Evolutionary conservation across 1,284 basidiomycete species (phyloP).

Genomic region (Uromyces viciae-fabae): DNA sequence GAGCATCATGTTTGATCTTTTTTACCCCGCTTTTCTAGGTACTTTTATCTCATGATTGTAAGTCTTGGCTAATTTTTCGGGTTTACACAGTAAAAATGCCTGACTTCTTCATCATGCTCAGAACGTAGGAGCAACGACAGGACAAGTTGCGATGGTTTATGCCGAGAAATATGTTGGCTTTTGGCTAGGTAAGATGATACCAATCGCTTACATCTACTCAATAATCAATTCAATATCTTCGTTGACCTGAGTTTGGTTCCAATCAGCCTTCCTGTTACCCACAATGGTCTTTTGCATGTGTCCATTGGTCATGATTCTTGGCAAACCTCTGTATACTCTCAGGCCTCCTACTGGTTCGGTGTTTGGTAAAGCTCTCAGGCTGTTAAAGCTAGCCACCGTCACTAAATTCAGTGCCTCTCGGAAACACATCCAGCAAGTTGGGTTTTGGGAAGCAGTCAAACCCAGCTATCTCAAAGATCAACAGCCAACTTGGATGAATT

Average conservation of each 20-base stretch:
- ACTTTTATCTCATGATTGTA: constrained; percentile 42
- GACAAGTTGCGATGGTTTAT: constrained; percentile 56
- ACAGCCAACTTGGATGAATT: constrained; percentile 57
- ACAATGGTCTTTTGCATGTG: constrained; percentile 56
- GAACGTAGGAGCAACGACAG: constrained; percentile 68
- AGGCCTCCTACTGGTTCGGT: constrained; percentile 76
- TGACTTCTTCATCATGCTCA: constrained; percentile 50
- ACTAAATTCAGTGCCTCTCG: constrained; percentile 52
- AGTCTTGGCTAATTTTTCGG: background rate
- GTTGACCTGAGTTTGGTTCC: no score
- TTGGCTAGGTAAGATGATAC: constrained; percentile 51
- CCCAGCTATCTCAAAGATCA: constrained; percentile 57
- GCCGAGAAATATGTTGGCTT: constrained; percentile 57
- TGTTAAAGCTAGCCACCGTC: constrained; percentile 53
- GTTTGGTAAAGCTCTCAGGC: constrained; percentile 60
- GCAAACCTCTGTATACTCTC: constrained; percentile 65
- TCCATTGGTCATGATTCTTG: constrained; percentile 67
- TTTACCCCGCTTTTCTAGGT: constrained; percentile 11
- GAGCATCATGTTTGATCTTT: background rate
- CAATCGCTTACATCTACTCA: constrained; percentile 23
- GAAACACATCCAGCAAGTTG: constrained; percentile 58
- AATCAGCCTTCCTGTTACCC: constrained; percentile 53
- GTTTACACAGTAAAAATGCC: constrained; percentile 48
- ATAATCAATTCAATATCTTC: no score
- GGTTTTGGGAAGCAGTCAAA: constrained; percentile 76